Conservation (phyloP, 208 protist genomes). For the Leishmania tarentolae region DNA sequence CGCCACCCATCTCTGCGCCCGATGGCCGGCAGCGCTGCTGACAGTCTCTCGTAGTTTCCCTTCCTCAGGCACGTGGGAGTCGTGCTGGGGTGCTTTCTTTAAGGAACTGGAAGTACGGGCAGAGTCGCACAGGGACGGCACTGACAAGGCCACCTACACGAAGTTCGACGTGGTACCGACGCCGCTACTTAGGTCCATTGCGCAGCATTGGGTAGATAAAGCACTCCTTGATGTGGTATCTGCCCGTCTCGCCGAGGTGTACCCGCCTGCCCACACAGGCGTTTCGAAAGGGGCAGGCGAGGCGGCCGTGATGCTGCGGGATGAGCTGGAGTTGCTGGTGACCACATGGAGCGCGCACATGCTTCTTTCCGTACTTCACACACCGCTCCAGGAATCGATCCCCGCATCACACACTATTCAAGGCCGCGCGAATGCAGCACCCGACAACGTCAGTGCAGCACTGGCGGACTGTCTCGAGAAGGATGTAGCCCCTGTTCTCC, state of each 20-base stretch:
- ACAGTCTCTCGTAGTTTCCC: not conserved
- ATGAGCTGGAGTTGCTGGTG: constrained; percentile 13
- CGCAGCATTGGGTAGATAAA: constrained; percentile 27
- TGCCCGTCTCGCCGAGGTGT: constrained; percentile 18
- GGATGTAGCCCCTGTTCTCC: constrained; percentile 19
- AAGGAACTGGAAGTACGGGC: not conserved
- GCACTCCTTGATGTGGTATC: not conserved
- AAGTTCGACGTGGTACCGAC: constrained; percentile 5
- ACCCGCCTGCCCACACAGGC: not conserved
- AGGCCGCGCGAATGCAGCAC: not conserved
- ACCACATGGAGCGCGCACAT: constrained; percentile 28
- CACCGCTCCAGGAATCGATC: not conserved
- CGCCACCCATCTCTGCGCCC: not conserved
- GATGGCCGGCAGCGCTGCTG: constrained; percentile 1
- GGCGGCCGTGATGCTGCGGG: not conserved
- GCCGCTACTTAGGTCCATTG: constrained; percentile 9
- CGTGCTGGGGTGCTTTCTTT: constrained; percentile 1
- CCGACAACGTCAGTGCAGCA: not conserved
- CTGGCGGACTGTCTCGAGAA: constrained; percentile 1
- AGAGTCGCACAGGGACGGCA: not conserved
- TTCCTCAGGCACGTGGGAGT: not conserved
- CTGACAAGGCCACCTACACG: not conserved
- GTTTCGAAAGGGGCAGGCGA: not conserved
- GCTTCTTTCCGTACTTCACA: constrained; percentile 6
- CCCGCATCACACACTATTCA: not conserved